phyloP scores from a whole-genome alignment of 345 rosid genomes.

The Orychophragmus violaceus region DNA sequence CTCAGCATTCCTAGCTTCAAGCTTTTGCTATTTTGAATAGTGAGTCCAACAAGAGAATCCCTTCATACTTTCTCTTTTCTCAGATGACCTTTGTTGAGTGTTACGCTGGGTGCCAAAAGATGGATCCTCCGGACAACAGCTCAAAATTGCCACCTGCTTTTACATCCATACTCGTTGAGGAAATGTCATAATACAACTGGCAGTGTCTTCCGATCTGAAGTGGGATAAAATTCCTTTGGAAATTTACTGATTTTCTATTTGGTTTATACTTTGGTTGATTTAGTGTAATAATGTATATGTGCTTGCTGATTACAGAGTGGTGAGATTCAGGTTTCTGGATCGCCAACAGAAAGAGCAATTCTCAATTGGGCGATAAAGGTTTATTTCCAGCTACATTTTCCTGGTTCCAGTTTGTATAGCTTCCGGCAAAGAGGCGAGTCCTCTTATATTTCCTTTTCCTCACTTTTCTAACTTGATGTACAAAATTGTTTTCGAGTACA shows the following conservation, averaged over 20 bases:
- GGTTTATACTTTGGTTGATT: slow-evolving; percentile 2
- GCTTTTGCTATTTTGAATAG: background rate
- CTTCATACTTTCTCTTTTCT: background rate
- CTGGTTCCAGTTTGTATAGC: background rate
- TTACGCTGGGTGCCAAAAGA: slow-evolving; percentile 50
- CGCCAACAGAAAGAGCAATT: slow-evolving; percentile 94
- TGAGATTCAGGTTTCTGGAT: slow-evolving; percentile 74
- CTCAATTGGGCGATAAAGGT: slow-evolving; percentile 84
- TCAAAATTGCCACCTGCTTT: slow-evolving; percentile 41
- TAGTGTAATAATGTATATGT: background rate
- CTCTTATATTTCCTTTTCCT: too few species aligned
- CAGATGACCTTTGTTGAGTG: slow-evolving; percentile 95
- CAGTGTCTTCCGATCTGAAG: slow-evolving; percentile 67
- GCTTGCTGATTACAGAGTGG: slow-evolving; percentile 47
- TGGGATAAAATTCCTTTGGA: slow-evolving; percentile 20
- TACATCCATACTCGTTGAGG: slow-evolving; percentile 52
- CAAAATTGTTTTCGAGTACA: too few species aligned
- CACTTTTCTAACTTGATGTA: too few species aligned
- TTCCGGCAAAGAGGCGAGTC: too few species aligned
- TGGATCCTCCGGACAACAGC: slow-evolving; percentile 39
- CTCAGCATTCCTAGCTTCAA: background rate
- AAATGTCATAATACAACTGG: slow-evolving; percentile 78
- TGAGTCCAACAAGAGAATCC: background rate
- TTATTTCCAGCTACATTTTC: slow-evolving; percentile 8
- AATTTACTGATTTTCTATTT: background rate